These are phyloP conservation scores for Lepidopterella palustris DNA, from an alignment of 495 filamentous ascomycete species.

Conservation along the genomic window DNA sequence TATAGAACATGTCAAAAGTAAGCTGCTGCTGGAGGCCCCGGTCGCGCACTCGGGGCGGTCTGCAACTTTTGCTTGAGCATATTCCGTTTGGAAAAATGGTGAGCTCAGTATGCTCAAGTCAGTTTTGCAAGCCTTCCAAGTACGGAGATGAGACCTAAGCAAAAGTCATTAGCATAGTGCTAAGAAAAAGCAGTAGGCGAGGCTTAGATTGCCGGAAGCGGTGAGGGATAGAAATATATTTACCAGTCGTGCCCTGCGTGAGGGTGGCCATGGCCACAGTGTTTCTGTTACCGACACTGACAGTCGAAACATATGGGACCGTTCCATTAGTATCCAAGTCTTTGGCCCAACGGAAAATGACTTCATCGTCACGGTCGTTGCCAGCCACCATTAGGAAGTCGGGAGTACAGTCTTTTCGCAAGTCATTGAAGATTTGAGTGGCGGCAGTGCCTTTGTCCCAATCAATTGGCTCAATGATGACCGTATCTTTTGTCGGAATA, in stretches of 20 bases:
- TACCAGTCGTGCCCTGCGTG: slow-evolving; percentile 84
- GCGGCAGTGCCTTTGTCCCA: slow-evolving; percentile 83
- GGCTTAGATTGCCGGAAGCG: no score
- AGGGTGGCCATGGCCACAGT: slow-evolving; percentile 80
- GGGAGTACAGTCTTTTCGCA: slow-evolving; percentile 42
- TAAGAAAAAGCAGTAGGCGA: neutral
- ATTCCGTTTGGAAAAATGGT: no score
- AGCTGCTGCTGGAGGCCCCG: neutral
- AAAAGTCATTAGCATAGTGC: neutral
- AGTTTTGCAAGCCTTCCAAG: neutral
- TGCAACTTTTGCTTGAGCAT: no score
- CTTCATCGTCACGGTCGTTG: slow-evolving; percentile 85
- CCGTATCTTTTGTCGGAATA: slow-evolving; percentile 66
- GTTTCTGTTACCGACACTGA: slow-evolving; percentile 75
- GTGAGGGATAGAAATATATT: slow-evolving; percentile 19
- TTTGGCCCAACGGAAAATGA: slow-evolving; percentile 91
- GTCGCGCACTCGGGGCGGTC: neutral
- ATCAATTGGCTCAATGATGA: slow-evolving; percentile 71
- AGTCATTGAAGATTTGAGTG: slow-evolving; percentile 56
- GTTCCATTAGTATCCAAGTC: slow-evolving; percentile 48
- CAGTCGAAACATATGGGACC: slow-evolving; percentile 67
- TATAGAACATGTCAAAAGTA: neutral
- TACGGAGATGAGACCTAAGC: neutral
- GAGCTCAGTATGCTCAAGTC: neutral
- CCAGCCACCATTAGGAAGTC: slow-evolving; percentile 84